A percentile compares a stretch with the other conserved stretches of the same genome.
Evolutionary conservation across 305 asterid species (phyloP).

Genomic region (Ajuga reptans): DNA sequence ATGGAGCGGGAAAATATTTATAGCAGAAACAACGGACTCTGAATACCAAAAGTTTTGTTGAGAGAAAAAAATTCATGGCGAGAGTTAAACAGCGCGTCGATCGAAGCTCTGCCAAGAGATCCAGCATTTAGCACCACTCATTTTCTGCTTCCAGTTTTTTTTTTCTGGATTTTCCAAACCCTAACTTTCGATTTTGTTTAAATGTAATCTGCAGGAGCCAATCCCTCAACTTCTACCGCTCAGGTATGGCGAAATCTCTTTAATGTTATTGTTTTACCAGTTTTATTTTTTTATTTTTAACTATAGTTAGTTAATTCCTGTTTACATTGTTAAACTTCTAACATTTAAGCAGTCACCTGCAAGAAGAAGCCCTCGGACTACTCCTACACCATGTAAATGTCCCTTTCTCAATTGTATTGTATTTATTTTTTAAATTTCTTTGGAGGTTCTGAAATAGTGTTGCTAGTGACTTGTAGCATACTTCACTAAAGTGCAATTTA

Average conservation of each 20-base stretch:
- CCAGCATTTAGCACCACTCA: slow-evolving; percentile 26
- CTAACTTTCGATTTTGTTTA: slow-evolving; percentile 25
- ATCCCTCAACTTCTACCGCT: slow-evolving; percentile 36
- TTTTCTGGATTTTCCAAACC: slow-evolving; percentile 30
- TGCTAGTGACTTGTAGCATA: slow-evolving; percentile 11
- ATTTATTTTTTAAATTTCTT: neutral
- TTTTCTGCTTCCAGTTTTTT: neutral
- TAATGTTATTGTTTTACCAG: neutral
- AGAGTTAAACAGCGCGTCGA: slow-evolving; percentile 42
- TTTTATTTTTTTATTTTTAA: neutral
- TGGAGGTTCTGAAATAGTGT: neutral
- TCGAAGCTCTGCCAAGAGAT: slow-evolving; percentile 13
- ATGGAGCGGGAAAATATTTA: slow-evolving; percentile 40
- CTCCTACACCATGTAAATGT: slow-evolving; percentile 34
- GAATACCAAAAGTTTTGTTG: neutral
- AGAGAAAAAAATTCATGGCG: slow-evolving; percentile 37
- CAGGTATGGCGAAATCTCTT: slow-evolving; percentile 26
- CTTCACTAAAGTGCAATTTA: neutral
- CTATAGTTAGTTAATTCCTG: neutral
- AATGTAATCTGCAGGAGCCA: slow-evolving; percentile 33
- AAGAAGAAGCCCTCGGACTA: slow-evolving; percentile 29
- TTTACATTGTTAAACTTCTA: neutral
- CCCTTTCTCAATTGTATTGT: neutral
- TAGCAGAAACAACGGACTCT: neutral
- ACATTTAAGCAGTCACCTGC: slow-evolving; percentile 25